Base-by-base conservation (phyloP, 2,329 filamentous ascomycete species). In the Teratosphaeria destructans region DNA sequence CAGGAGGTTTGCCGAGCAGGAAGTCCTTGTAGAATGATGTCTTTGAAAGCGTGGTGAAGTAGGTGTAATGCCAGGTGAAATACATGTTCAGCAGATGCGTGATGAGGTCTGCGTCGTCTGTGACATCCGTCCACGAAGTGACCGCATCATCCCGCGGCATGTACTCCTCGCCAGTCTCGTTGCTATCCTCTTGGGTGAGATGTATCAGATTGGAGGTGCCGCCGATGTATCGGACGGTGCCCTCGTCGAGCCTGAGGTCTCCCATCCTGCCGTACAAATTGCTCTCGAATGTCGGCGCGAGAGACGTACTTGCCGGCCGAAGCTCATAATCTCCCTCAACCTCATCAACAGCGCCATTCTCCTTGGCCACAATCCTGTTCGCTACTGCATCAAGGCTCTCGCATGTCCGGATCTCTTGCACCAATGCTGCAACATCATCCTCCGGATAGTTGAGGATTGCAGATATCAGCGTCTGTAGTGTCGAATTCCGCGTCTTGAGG, bases 31-130 rank as follows among this genome's bases (percentile, higher is more conserved):
- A 92, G 71, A 99, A 97, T 35, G 95, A 77, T 43, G 82, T 85
- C 72, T 90, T 95, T 12, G 92, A 93, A 6, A 97, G 78, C 0
- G 89, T 94, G 3, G 91, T 93, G 73, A 97, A 99, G 75, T 94
- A 97, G 19, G 91, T 87, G 73, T 97, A 97, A 74, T 97, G 94
- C 88, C 93, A 97, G 67, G 86, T 90, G 76, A 97, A 97, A 75
- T 99, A 99, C 89, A 97, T 92, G 69, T 92, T 93, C 71, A 99
- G 84, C 19, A 99, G 83, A 73, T 96, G 93, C 16, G 86, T 82
- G 66, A 96, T 85, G 54, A 96, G 79, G 58, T 88, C 83, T 27
- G 85, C 81, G 71, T 96, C 90, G 56, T 85, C 80, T 1, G 90
- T 96, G 54, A 96, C 90, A 16, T 81, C 83, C 0, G 93, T 95